Conservation (phyloP, 2,329 filamentous ascomycete species). For the Fusarium ambrosium region DNA sequence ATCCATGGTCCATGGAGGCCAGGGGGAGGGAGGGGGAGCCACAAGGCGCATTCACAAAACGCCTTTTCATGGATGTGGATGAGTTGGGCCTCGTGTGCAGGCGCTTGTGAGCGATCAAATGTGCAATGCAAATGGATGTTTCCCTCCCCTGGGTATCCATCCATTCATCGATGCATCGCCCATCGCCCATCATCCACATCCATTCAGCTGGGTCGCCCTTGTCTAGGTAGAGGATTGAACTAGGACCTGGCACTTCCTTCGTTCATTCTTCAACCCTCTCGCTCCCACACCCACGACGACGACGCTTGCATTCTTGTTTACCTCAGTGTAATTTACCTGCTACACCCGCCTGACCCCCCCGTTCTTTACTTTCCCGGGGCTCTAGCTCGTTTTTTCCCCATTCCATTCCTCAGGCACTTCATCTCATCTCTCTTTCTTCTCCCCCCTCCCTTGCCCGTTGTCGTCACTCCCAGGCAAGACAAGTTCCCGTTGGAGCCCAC, state of each 20-base stretch:
- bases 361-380: slow-evolving; percentile 26
- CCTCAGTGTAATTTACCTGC: slow-evolving; percentile 35
- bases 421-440: slow-evolving; percentile 32
- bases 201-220: slow-evolving; percentile 36
- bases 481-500: slow-evolving; percentile 15
- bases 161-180: slow-evolving; percentile 2
- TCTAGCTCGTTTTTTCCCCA: slow-evolving; percentile 2
- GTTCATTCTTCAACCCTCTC: slow-evolving; percentile 18
- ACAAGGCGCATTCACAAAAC: background rate
- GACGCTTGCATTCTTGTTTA: slow-evolving; percentile 33
- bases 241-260: background rate
- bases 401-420: slow-evolving; percentile 33
- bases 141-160: slow-evolving; percentile 16
- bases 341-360: slow-evolving; percentile 21
- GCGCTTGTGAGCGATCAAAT: background rate
- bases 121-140: background rate
- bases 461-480: slow-evolving; percentile 19
- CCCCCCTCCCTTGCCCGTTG: slow-evolving; percentile 26
- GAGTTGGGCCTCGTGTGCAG: background rate
- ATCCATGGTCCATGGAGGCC: background rate
- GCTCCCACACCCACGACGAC: slow-evolving; percentile 14
- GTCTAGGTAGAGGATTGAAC: background rate
- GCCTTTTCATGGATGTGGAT: background rate
- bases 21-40: background rate
- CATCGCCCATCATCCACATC: slow-evolving; percentile 27